These are phyloP conservation scores for Farysia itapuensis DNA, from an alignment of 1,284 basidiomycete species.

Conservation along the genomic window DNA sequence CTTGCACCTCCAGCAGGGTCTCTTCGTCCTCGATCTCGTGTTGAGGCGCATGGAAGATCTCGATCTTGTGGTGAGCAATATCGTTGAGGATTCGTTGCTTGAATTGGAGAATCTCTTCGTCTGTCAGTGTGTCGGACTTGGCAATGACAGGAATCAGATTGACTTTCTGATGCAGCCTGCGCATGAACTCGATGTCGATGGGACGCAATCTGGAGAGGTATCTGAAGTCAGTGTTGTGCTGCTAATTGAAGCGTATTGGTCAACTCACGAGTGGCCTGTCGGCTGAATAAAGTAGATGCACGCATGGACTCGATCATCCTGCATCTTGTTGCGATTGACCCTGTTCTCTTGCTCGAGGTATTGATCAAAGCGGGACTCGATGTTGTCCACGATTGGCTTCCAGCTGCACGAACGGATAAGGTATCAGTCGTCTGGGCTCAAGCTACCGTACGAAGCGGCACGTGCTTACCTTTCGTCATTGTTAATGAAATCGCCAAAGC, in stretches of 20 bases:
- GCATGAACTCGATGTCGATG: constrained; percentile 59
- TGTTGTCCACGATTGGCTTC: constrained; percentile 59
- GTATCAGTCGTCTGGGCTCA: neutral
- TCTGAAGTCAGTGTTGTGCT: neutral
- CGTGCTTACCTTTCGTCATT: constrained; percentile 56
- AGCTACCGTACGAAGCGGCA: no score
- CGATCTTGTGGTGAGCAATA: constrained; percentile 56
- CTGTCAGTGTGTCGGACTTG: constrained; percentile 58
- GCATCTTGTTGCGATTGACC: constrained; percentile 55
- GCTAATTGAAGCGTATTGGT: neutral
- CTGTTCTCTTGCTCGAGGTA: constrained; percentile 60
- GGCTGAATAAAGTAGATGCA: constrained; percentile 60
- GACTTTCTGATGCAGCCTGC: constrained; percentile 56
- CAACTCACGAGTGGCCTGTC: constrained; percentile 49
- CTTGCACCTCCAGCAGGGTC: constrained; percentile 55
- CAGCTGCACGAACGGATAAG: constrained; percentile 27
- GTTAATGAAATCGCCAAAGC: constrained; percentile 59
- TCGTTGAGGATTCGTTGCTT: constrained; percentile 57
- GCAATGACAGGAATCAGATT: constrained; percentile 59
- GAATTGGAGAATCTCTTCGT: constrained; percentile 51
- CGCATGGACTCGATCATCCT: constrained; percentile 59
- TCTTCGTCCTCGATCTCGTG: constrained; percentile 57
- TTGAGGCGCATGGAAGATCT: constrained; percentile 56
- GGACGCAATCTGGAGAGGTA: constrained; percentile 37
- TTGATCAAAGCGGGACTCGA: constrained; percentile 57